A percentile compares a stretch with the other conserved stretches of the same genome.
phyloP scores from a whole-genome alignment of 2,329 filamentous ascomycete species.

The Westerdykella sp. region DNA sequence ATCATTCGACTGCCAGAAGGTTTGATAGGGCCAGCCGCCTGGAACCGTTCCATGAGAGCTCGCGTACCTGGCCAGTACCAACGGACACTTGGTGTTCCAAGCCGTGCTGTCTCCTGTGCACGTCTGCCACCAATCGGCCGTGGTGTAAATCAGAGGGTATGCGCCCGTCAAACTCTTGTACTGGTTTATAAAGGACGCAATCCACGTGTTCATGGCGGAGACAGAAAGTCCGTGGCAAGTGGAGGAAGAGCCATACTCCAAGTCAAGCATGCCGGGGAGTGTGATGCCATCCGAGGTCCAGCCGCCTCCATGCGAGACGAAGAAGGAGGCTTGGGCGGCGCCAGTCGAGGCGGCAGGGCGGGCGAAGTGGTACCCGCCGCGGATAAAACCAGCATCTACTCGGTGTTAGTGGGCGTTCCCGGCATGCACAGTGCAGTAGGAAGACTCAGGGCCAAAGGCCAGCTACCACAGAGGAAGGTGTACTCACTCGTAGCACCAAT shows the following conservation, averaged over 20 bases:
- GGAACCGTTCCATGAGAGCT: slow-evolving; percentile 42
- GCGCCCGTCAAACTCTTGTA: slow-evolving; percentile 44
- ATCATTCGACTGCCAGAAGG: slow-evolving; percentile 52
- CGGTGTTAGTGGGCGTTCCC: too few relatives aligned
- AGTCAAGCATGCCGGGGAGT: slow-evolving; percentile 50
- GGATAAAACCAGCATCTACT: slow-evolving; percentile 44
- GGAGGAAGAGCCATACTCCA: slow-evolving; percentile 3
- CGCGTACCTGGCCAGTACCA: slow-evolving; percentile 45
- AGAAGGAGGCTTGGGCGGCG: slow-evolving; percentile 47
- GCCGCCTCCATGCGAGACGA: slow-evolving; percentile 49
- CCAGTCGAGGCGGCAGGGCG: slow-evolving; percentile 42
- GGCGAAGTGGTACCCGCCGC: slow-evolving; percentile 54
- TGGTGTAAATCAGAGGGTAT: slow-evolving; percentile 51
- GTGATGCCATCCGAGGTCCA: slow-evolving; percentile 51
- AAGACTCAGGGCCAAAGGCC: too few relatives aligned
- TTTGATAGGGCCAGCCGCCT: slow-evolving; percentile 49
- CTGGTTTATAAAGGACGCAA: slow-evolving; percentile 48
- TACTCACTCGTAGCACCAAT: slow-evolving; percentile 39
- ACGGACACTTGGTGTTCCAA: slow-evolving; percentile 44
- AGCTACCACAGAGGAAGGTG: too few relatives aligned
- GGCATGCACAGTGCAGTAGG: too few relatives aligned
- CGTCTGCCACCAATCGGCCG: slow-evolving; percentile 48
- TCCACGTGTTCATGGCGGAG: slow-evolving; percentile 48
- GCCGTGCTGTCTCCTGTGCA: slow-evolving; percentile 48
- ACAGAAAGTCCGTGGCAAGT: slow-evolving; percentile 44